Evolutionary conservation across 345 rosid genomes (phyloP).

Genomic region (Populus nigra): DNA sequence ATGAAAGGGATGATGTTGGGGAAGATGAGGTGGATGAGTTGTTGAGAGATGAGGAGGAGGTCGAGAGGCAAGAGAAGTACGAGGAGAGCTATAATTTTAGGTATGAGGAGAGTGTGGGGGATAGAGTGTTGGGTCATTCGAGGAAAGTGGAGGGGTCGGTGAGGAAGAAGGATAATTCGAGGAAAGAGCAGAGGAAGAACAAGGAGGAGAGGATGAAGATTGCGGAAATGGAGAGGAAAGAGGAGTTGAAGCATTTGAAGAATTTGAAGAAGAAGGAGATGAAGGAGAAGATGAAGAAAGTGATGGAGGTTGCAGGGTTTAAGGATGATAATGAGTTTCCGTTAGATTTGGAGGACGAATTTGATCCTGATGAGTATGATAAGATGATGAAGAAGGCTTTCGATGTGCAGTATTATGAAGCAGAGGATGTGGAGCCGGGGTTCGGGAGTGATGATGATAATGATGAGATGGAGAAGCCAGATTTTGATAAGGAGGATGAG

Average conservation of each 20-base stretch:
- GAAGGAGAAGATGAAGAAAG: slow-evolving; percentile 63
- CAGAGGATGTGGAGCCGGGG: slow-evolving; percentile 51
- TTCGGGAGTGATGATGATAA: slow-evolving; percentile 58
- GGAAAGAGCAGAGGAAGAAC: slow-evolving; percentile 70
- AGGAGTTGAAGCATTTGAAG: slow-evolving; percentile 82
- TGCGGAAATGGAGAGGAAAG: slow-evolving; percentile 69
- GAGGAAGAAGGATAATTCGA: slow-evolving; percentile 67
- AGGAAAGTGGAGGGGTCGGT: slow-evolving; percentile 76
- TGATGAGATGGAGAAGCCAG: slow-evolving; percentile 59
- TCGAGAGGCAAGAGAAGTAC: slow-evolving; percentile 57
- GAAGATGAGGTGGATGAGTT: slow-evolving; percentile 45
- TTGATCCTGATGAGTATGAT: slow-evolving; percentile 78
- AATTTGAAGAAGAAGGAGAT: slow-evolving; percentile 88
- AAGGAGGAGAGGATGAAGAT: slow-evolving; percentile 67
- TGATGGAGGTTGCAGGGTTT: slow-evolving; percentile 68
- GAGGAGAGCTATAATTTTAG: slow-evolving; percentile 50
- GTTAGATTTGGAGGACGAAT: slow-evolving; percentile 59
- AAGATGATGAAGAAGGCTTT: slow-evolving; percentile 72
- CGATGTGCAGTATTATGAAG: slow-evolving; percentile 57
- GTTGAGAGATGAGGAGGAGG: slow-evolving; percentile 51
- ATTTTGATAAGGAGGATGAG: slow-evolving; percentile 84
- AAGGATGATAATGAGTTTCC: slow-evolving; percentile 44
- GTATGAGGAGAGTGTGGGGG: slow-evolving; percentile 67
- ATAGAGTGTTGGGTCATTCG: slow-evolving; percentile 65
- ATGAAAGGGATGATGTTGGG: slow-evolving; percentile 15